phyloP scores from a whole-genome alignment of 1,284 basidiomycete genomes.

The Heterobasidion parviporum region DNA sequence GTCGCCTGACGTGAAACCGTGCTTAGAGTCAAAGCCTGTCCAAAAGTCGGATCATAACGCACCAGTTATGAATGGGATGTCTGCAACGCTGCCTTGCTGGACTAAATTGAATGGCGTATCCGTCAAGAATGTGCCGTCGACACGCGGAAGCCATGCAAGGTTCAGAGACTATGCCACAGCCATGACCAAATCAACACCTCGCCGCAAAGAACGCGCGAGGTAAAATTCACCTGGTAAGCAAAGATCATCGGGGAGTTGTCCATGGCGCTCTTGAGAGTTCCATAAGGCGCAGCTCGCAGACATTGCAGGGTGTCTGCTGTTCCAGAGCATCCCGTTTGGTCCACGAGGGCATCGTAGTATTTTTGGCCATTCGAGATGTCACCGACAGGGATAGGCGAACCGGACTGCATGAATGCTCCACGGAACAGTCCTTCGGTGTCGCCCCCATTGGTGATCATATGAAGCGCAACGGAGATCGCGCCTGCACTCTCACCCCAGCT shows the following conservation, averaged over 20 bases:
- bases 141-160: conserved; percentile 18
- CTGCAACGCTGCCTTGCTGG: conserved; percentile 13
- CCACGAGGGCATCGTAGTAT: conserved; percentile 23
- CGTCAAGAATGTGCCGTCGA: conserved; percentile 20
- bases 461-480: conserved; percentile 22
- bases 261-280: conserved; percentile 20
- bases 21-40: not conserved
- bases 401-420: conserved; percentile 28
- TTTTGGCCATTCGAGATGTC: conserved; percentile 20
- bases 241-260: conserved; percentile 14
- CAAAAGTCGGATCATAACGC: not conserved
- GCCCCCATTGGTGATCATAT: conserved; percentile 22
- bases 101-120: conserved; percentile 15
- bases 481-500: conserved; percentile 37
- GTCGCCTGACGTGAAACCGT: not conserved
- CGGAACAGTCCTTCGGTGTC: conserved; percentile 23
- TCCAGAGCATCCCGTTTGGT: conserved; percentile 20
- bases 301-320: conserved; percentile 28
- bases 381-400: conserved; percentile 20
- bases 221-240: conserved; percentile 4
- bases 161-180: not conserved
- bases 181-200: too few species aligned
- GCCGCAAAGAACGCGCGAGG: not conserved
- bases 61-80: conserved; percentile 21
- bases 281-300: conserved; percentile 25